phyloP scores from a whole-genome alignment of 2,329 filamentous ascomycete species.

The Sporothrix globosa region DNA sequence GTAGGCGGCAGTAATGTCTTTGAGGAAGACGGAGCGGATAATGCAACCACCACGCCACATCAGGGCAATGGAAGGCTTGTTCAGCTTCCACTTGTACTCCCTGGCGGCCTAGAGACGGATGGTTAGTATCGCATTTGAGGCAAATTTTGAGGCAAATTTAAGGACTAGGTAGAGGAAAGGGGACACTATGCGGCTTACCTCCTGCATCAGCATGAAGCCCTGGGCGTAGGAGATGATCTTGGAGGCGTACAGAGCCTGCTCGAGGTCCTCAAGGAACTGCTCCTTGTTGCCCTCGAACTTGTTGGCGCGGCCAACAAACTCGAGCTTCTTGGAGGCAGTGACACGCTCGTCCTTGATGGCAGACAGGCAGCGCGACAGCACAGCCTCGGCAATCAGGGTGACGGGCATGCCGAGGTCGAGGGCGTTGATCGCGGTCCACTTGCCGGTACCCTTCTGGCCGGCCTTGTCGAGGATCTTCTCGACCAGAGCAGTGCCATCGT shows the following conservation, averaged over 20 bases:
- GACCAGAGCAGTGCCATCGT: slow-evolving; percentile 84
- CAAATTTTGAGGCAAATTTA: slow-evolving; percentile 3
- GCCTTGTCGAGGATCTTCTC: slow-evolving; percentile 99
- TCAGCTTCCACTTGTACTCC: slow-evolving; percentile 97
- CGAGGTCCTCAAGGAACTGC: slow-evolving; percentile 93
- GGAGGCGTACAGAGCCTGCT: slow-evolving; percentile 98
- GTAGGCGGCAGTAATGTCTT: slow-evolving; percentile 98
- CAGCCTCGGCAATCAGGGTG: slow-evolving; percentile 95
- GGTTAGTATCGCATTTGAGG: not conserved
- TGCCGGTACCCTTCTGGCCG: slow-evolving; percentile 98
- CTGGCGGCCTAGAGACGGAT: slow-evolving; percentile 65
- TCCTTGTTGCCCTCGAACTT: slow-evolving; percentile 89
- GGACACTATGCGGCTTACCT: slow-evolving; percentile 45
- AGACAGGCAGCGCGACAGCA: slow-evolving; percentile 92
- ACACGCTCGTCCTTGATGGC: slow-evolving; percentile 91
- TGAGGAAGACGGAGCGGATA: slow-evolving; percentile 99
- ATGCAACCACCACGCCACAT: slow-evolving; percentile 99
- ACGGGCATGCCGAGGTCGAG: slow-evolving; percentile 98
- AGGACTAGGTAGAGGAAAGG: slow-evolving; percentile 54
- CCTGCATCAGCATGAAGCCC: slow-evolving; percentile 99
- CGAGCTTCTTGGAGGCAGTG: slow-evolving; percentile 76
- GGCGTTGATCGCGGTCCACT: slow-evolving; percentile 99
- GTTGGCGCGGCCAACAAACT: slow-evolving; percentile 71
- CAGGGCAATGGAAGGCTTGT: slow-evolving; percentile 99
- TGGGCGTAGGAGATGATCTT: slow-evolving; percentile 99